Percentiles rank a stretch among this genome's conserved stretches.
These are phyloP conservation scores for Chaetomidium leptoderma DNA, from an alignment of 495 filamentous ascomycete genomes.

Conservation along the genomic window DNA sequence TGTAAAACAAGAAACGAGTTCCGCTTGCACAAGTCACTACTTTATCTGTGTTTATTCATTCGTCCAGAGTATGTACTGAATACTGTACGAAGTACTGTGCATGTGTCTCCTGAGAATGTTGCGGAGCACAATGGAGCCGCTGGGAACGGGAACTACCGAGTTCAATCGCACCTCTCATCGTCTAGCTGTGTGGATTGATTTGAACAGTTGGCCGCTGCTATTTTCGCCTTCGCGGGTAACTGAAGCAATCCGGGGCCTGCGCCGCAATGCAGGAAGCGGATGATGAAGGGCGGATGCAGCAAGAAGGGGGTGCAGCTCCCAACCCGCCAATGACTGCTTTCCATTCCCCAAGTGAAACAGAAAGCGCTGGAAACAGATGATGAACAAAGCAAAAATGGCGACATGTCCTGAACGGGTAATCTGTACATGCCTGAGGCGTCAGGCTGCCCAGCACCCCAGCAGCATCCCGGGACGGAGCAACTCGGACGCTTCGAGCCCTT, in stretches of 20 bases:
- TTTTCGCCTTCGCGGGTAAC: conserved; percentile 11
- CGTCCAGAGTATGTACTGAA: no score
- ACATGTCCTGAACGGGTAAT: not conserved
- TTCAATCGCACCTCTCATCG: no score
- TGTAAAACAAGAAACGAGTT: not conserved
- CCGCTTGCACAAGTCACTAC: not conserved
- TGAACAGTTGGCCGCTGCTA: conserved; percentile 9
- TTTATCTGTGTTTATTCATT: no score
- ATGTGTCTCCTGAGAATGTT: not conserved
- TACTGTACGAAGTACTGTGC: not conserved
- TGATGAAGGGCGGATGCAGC: conserved; percentile 18
- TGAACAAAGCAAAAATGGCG: conserved; percentile 9
- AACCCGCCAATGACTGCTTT: not conserved
- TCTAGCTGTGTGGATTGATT: no score
- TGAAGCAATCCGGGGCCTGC: not conserved
- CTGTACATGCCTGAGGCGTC: conserved; percentile 8
- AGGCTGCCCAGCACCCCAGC: no score
- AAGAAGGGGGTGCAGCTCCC: not conserved
- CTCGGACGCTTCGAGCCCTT: not conserved
- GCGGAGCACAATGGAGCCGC: not conserved
- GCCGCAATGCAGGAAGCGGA: conserved; percentile 7
- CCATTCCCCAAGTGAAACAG: not conserved
- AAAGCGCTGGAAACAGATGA: not conserved
- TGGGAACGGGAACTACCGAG: not conserved
- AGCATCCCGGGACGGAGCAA: not conserved